A percentile compares a stretch with the other conserved stretches of the same genome.
These are phyloP conservation scores for Phytophthora melonis DNA, from an alignment of 352 stramenopile species.

Conservation along the genomic window DNA sequence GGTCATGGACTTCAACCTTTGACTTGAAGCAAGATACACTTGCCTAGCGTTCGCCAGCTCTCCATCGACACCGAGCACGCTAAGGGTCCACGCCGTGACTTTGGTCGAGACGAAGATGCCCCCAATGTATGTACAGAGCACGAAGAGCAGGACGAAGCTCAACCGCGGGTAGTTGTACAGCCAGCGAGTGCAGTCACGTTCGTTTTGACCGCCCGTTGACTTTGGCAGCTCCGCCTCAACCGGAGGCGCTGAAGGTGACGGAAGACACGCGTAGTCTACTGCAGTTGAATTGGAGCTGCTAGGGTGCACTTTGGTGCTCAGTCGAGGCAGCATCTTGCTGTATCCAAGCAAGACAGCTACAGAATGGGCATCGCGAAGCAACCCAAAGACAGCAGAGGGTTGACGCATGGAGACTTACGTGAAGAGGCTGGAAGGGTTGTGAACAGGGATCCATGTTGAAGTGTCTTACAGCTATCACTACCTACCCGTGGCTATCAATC, in stretches of 20 bases:
- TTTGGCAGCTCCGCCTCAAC: slow-evolving; percentile 3
- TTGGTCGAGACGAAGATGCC: slow-evolving; percentile 56
- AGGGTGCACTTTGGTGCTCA: slow-evolving; percentile 38
- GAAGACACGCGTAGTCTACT: slow-evolving; percentile 27
- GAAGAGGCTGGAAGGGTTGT: not conserved
- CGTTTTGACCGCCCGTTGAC: not conserved
- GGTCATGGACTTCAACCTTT: slow-evolving; percentile 40
- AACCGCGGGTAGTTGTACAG: slow-evolving; percentile 58
- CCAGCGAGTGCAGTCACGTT: slow-evolving; percentile 19
- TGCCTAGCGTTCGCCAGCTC: slow-evolving; percentile 42
- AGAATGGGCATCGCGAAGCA: slow-evolving; percentile 5
- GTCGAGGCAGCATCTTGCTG: slow-evolving; percentile 28
- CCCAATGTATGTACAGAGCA: slow-evolving; percentile 49
- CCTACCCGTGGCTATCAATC: slow-evolving; percentile 13
- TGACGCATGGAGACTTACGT: not conserved
- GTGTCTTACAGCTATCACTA: slow-evolving; percentile 8
- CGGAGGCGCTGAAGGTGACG: slow-evolving; percentile 27
- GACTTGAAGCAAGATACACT: slow-evolving; percentile 43
- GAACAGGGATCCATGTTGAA: not conserved
- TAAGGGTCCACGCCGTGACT: slow-evolving; percentile 45
- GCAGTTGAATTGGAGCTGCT: slow-evolving; percentile 6
- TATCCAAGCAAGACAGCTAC: not conserved
- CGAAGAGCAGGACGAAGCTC: slow-evolving; percentile 62
- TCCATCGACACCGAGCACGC: slow-evolving; percentile 32
- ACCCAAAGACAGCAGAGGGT: not conserved